Percentiles rank a stretch among this genome's conserved stretches.
phyloP scores from a whole-genome alignment of 1,284 basidiomycete species.

The Malassezia caprae region DNA sequence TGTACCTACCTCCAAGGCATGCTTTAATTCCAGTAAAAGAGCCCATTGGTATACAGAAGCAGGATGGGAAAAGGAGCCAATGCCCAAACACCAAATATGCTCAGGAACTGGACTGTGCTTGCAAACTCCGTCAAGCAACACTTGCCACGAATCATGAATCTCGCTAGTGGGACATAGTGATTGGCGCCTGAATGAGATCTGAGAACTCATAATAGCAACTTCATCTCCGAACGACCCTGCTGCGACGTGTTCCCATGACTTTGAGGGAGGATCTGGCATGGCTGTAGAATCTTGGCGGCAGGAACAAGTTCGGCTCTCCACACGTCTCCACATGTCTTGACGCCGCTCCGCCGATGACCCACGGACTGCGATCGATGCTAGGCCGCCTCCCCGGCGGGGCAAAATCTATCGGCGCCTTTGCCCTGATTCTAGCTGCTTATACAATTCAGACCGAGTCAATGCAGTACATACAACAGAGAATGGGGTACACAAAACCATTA shows the following conservation, averaged over 20 bases:
- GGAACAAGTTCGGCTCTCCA: neutral
- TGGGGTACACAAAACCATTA: conserved; percentile 43
- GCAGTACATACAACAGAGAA: conserved; percentile 40
- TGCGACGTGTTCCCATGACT: neutral
- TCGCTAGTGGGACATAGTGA: neutral
- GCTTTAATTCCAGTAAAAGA: neutral
- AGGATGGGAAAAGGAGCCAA: neutral
- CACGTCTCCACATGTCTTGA: neutral
- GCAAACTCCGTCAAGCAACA: neutral
- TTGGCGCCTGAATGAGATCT: neutral
- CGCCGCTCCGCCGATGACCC: neutral
- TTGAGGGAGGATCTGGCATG: neutral
- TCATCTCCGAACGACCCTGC: neutral
- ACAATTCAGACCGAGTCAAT: conserved; percentile 46
- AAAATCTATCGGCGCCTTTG: conserved; percentile 33
- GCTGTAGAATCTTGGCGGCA: neutral
- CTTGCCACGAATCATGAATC: neutral
- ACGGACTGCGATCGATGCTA: neutral
- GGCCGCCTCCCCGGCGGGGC: conserved; percentile 11
- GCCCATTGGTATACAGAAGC: conserved; percentile 10
- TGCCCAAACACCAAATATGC: conserved; percentile 11
- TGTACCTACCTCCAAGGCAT: neutral
- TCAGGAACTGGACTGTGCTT: neutral
- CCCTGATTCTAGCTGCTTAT: conserved; percentile 33
- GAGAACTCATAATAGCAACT: neutral